Base-by-base conservation (phyloP, 1,284 basidiomycete genomes). In the Golubevia sp. region DNA sequence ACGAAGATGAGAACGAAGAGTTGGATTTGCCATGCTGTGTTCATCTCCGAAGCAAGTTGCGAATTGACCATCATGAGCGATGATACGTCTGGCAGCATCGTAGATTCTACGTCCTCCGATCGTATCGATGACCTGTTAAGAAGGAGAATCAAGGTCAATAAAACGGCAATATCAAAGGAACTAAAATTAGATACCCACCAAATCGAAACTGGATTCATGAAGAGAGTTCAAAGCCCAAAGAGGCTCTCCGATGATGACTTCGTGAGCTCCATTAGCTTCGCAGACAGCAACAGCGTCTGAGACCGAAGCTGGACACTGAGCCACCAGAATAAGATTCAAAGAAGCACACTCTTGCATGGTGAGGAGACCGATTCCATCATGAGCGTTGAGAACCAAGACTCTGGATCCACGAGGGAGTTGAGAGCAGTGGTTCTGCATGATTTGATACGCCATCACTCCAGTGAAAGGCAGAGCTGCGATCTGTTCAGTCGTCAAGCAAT, bases 301-400 rank as follows among this genome's bases (percentile, higher is more conserved):
- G 25, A 82, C 69, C 4, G 58, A 58, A 11, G 78, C 64, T 1
- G 85, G 84, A 54, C 83, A 83, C 56, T 86, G 85, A 0, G 83
- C 85, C 2, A 84, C 81, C 48, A 85, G 79, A 66, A 84, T 80
- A 21, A 86, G 70, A 20, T 85, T 84, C 26, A 85, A 69, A 18
- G 76, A 73, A 8, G 65, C 68, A 3, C 76, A 77, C 59, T 85
- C 82, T 59, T 86, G 85, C 61, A 85, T 77, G 48, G 84, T 83
- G 51, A 85, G 66, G 55, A 80, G 64, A 3, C 85, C 85, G 25
- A 85, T 74, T 7, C 84, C 84, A 58, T 83, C 77, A 70, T 86
- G 85, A 6, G 84, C 85, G 58, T 85, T 84, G 52, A 86, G 70
- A 51, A 86, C 82, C 53, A 86, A 74, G 20, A 85, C 74, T 49